These are phyloP conservation scores for Talaromyces stipitatus DNA, from an alignment of 495 filamentous ascomycete genomes.

Conservation along the genomic window DNA sequence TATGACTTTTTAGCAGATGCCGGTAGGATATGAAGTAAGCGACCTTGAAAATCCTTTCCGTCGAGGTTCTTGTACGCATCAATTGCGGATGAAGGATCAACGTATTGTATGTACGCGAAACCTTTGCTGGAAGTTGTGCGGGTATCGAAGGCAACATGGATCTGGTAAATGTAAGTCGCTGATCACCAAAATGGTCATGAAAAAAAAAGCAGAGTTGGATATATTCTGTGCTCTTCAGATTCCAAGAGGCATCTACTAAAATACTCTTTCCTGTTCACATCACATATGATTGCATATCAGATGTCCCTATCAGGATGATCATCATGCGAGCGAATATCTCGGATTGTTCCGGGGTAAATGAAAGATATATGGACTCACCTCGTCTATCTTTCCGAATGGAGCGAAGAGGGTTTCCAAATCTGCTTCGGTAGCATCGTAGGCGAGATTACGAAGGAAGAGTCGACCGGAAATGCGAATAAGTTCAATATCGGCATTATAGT, in stretches of 20 bases:
- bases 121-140: conserved; percentile 65
- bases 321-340: conserved; percentile 57
- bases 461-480: conserved; percentile 47
- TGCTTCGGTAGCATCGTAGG: conserved; percentile 70
- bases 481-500: conserved; percentile 25
- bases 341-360: not conserved
- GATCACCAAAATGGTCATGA: not conserved
- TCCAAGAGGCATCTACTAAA: conserved; percentile 73
- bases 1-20: conserved; percentile 71
- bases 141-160: conserved; percentile 70
- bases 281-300: conserved; percentile 70
- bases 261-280: conserved; percentile 59
- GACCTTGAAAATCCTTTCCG: conserved; percentile 79
- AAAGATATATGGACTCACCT: conserved; percentile 60
- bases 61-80: conserved; percentile 69
- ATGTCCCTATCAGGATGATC: conserved; percentile 99
- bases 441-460: conserved; percentile 82
- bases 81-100: conserved; percentile 60
- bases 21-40: conserved; percentile 81
- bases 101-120: conserved; percentile 79
- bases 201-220: not conserved
- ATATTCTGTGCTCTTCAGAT: conserved; percentile 39
- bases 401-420: conserved; percentile 66
- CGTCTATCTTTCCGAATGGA: conserved; percentile 66
- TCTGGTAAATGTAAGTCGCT: conserved; percentile 48